phyloP scores from a whole-genome alignment of 352 stramenopile genomes.

The Pseudoperonospora humuli region DNA sequence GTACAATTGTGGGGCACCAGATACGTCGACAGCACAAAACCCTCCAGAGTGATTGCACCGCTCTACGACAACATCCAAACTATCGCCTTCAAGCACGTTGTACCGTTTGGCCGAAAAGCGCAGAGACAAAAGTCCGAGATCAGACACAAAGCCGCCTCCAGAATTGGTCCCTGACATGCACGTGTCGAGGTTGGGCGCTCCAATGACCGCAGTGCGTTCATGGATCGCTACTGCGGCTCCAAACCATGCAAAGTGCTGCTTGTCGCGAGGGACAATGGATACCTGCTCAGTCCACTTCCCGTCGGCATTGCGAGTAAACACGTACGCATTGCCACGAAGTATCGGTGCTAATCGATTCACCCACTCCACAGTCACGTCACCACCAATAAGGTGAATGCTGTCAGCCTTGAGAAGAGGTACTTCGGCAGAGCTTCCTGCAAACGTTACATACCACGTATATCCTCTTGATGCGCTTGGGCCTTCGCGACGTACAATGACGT shows the following conservation, averaged over 20 bases:
- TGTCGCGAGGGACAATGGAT: slow-evolving; percentile 85
- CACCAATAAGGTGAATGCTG: slow-evolving; percentile 21
- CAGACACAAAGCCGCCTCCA: slow-evolving; percentile 88
- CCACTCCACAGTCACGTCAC: slow-evolving; percentile 32
- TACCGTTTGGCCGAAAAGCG: slow-evolving; percentile 63
- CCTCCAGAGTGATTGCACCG: slow-evolving; percentile 40
- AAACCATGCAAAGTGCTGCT: slow-evolving; percentile 88
- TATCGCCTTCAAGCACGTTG: slow-evolving; percentile 82
- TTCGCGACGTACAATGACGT: slow-evolving; percentile 60
- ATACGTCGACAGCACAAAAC: slow-evolving; percentile 61
- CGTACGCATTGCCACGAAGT: slow-evolving; percentile 53
- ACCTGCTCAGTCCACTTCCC: slow-evolving; percentile 86
- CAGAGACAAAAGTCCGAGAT: slow-evolving; percentile 87
- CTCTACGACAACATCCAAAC: slow-evolving; percentile 64
- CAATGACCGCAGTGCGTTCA: slow-evolving; percentile 80
- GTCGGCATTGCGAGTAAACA: slow-evolving; percentile 45
- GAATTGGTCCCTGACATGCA: slow-evolving; percentile 86
- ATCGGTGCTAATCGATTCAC: slow-evolving; percentile 44
- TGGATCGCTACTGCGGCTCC: slow-evolving; percentile 77
- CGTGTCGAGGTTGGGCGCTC: slow-evolving; percentile 89
- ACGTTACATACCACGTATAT: slow-evolving; percentile 84
- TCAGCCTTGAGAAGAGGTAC: slow-evolving; percentile 54
- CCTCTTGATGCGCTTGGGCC: slow-evolving; percentile 38
- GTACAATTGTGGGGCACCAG: slow-evolving; percentile 37
- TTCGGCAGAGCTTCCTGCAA: slow-evolving; percentile 43